Percentiles rank a stretch among this genome's conserved stretches.
phyloP scores from a whole-genome alignment of 495 filamentous ascomycete species.

The Pseudomonodictys pantanalensis region DNA sequence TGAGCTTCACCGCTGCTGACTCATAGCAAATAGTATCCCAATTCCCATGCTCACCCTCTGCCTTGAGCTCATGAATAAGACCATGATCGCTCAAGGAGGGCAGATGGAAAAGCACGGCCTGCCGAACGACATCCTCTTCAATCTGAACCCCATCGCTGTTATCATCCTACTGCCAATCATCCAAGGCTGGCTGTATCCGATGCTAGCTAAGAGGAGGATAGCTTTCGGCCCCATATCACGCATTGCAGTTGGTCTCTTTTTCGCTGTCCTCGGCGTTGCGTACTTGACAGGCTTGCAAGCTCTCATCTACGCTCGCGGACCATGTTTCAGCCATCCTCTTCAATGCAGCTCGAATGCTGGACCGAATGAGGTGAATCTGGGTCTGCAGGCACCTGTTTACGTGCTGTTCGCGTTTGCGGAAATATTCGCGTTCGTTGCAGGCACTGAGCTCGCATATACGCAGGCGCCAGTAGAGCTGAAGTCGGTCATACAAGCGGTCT shows the following conservation, averaged over 20 bases:
- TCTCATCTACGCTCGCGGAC: slow-evolving; percentile 45
- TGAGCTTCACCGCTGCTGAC: background rate
- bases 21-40: slow-evolving; percentile 54
- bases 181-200: slow-evolving; percentile 47
- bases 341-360: slow-evolving; percentile 34
- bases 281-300: slow-evolving; percentile 51
- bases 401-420: slow-evolving; percentile 14
- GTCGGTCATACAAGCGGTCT: slow-evolving; percentile 8
- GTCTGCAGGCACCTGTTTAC: slow-evolving; percentile 14
- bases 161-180: slow-evolving; percentile 49
- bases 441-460: slow-evolving; percentile 23
- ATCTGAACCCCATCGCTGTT: slow-evolving; percentile 41
- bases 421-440: slow-evolving; percentile 18
- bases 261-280: slow-evolving; percentile 46
- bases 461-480: slow-evolving; percentile 21
- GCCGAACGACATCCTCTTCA: slow-evolving; percentile 51
- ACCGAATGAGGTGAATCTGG: slow-evolving; percentile 2
- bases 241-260: slow-evolving; percentile 50
- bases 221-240: slow-evolving; percentile 50
- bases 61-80: slow-evolving; percentile 47
- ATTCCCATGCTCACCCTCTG: no score
- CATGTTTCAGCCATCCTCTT: slow-evolving; percentile 50
- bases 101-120: slow-evolving; percentile 50
- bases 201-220: slow-evolving; percentile 42
- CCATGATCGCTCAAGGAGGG: slow-evolving; percentile 55